Evolutionary conservation across 2,329 filamentous ascomycete species (phyloP).

Genomic region (Sarocladiaceae sp.): DNA sequence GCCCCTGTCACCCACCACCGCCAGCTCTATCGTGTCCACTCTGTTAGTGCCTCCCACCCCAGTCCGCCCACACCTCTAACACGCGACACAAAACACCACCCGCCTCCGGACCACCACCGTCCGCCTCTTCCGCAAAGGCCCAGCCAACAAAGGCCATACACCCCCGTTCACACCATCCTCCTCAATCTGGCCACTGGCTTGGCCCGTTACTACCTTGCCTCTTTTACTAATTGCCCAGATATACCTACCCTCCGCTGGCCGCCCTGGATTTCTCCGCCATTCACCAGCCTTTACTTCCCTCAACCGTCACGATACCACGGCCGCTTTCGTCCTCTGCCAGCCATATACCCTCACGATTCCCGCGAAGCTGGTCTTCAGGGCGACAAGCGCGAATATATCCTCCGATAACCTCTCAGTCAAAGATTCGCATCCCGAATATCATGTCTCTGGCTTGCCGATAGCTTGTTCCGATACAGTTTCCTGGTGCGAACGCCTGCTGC

Average conservation of each 20-base stretch:
- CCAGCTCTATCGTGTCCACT: neutral
- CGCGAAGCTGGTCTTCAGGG: conserved; percentile 6
- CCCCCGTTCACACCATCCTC: neutral
- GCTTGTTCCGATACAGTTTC: neutral
- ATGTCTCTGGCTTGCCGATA: conserved; percentile 6
- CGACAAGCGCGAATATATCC: neutral
- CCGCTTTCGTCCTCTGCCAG: neutral
- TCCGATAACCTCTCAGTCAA: neutral
- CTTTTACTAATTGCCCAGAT: conserved; percentile 6
- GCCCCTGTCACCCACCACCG: conserved; percentile 1
- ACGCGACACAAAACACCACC: neutral
- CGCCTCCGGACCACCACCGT: conserved; percentile 1
- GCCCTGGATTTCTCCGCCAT: neutral
- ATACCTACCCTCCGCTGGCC: conserved; percentile 1
- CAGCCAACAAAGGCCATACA: neutral
- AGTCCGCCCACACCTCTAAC: neutral
- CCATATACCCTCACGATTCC: neutral
- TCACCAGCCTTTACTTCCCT: neutral
- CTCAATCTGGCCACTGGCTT: conserved; percentile 8
- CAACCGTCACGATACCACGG: neutral
- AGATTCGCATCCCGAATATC: neutral
- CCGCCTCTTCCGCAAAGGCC: conserved; percentile 5
- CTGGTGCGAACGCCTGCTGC: neutral
- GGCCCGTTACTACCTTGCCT: conserved; percentile 7
- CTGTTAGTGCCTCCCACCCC: neutral